Conservation (phyloP, 2,329 filamentous ascomycete species). For the Epichloe gansuensis region DNA sequence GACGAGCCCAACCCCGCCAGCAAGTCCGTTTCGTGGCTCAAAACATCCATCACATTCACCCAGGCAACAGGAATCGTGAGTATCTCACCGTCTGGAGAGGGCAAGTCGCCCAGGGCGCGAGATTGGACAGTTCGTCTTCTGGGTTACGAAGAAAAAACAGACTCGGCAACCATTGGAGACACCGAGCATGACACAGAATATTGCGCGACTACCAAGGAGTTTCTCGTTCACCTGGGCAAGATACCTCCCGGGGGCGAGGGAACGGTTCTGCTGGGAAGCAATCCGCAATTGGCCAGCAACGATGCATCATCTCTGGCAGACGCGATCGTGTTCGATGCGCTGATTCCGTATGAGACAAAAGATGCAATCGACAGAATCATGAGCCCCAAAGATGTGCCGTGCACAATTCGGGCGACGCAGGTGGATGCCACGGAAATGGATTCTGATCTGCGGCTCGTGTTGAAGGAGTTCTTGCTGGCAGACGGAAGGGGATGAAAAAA, state of each 20-base stretch:
- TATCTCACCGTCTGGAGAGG: neutral
- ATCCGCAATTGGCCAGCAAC: constrained; percentile 8
- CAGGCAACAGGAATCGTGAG: constrained; percentile 6
- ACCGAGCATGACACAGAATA: too few relatives aligned
- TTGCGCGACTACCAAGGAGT: neutral
- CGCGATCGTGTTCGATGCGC: constrained; percentile 9
- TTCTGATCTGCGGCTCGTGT: constrained; percentile 8
- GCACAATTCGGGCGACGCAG: constrained; percentile 7
- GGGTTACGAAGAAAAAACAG: neutral
- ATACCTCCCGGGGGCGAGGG: constrained; percentile 5
- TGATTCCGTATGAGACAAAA: constrained; percentile 9
- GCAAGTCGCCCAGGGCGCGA: neutral
- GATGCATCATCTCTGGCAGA: constrained; percentile 8
- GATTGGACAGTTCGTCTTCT: constrained; percentile 7
- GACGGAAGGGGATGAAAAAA: constrained; percentile 2
- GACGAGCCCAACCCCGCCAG: neutral
- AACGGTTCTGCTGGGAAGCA: constrained; percentile 5
- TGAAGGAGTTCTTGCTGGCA: constrained; percentile 11
- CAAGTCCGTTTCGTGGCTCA: constrained; percentile 3
- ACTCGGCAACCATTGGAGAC: neutral
- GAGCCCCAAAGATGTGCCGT: constrained; percentile 1
- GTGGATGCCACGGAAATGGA: constrained; percentile 12
- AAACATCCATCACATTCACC: constrained; percentile 5
- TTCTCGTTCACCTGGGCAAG: constrained; percentile 6
- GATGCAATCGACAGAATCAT: constrained; percentile 9